Evolutionary conservation across 129 eudicot species (phyloP).

Genomic region (Flaveria sonorensis): DNA sequence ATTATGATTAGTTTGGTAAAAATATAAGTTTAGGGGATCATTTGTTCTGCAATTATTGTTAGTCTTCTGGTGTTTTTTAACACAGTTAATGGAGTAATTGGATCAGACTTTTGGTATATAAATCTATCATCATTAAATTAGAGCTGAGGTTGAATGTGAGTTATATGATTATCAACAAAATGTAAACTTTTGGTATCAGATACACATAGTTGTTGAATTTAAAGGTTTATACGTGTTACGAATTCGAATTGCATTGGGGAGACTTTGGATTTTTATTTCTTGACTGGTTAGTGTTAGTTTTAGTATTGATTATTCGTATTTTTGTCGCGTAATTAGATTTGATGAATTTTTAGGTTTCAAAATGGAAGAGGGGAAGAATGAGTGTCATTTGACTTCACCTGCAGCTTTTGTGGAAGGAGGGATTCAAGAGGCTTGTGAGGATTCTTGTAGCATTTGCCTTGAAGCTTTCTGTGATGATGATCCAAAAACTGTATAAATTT

Average conservation of each 20-base stretch:
- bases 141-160: not conserved
- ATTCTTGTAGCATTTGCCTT: constrained; percentile 87
- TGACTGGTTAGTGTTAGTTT: not conserved
- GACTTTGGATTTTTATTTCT: not conserved
- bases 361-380: constrained; percentile 60
- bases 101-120: not conserved
- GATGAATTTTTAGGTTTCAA: constrained; percentile 30
- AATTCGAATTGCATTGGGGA: not conserved
- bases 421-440: constrained; percentile 83
- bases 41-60: constrained; percentile 9
- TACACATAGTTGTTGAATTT: not conserved
- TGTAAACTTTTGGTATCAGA: not conserved
- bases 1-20: constrained; percentile 1
- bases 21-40: not conserved
- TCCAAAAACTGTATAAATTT: constrained; percentile 57
- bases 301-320: not conserved
- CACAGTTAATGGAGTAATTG: not conserved
- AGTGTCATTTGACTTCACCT: constrained; percentile 61
- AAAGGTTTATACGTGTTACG: not conserved
- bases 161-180: not conserved
- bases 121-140: too few species aligned
- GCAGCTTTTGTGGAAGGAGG: constrained; percentile 95
- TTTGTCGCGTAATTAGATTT: constrained; percentile 12
- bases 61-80: not conserved
- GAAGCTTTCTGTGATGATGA: constrained; percentile 70